A percentile compares a stretch with the other conserved stretches of the same genome.
phyloP scores from a whole-genome alignment of 169 alveolate genomes.

The Prorocentrum cordatum region DNA sequence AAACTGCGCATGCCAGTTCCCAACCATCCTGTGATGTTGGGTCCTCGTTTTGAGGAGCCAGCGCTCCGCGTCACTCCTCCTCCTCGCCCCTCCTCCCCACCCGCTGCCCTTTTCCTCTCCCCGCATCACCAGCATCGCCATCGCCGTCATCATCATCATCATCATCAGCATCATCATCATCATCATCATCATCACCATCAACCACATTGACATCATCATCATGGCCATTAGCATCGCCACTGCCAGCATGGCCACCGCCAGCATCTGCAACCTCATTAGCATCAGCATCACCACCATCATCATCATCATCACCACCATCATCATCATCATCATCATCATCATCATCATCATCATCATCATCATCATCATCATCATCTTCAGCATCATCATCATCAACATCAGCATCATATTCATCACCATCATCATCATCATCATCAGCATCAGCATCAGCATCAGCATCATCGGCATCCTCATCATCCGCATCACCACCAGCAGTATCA shows the following conservation, averaged over 20 bases:
- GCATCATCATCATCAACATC: not conserved
- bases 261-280: not conserved
- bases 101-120: no score
- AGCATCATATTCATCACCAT: no score
- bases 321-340: not conserved
- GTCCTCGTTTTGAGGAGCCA: no score
- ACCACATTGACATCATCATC: not conserved
- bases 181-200: not conserved
- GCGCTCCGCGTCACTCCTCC: no score
- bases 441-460: no score
- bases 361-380: not conserved
- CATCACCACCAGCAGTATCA: no score
- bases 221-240: not conserved
- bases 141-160: not conserved
- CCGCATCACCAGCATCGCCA: not conserved
- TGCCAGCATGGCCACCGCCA: not conserved
- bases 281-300: not conserved
- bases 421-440: no score
- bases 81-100: no score
- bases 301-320: not conserved
- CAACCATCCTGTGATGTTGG: no score
- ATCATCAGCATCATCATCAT: not conserved
- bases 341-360: not conserved
- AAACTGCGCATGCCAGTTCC: no score
- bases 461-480: no score